Base-by-base conservation (phyloP, 2,329 filamentous ascomycete species). In the Microsporum ferrugineum region DNA sequence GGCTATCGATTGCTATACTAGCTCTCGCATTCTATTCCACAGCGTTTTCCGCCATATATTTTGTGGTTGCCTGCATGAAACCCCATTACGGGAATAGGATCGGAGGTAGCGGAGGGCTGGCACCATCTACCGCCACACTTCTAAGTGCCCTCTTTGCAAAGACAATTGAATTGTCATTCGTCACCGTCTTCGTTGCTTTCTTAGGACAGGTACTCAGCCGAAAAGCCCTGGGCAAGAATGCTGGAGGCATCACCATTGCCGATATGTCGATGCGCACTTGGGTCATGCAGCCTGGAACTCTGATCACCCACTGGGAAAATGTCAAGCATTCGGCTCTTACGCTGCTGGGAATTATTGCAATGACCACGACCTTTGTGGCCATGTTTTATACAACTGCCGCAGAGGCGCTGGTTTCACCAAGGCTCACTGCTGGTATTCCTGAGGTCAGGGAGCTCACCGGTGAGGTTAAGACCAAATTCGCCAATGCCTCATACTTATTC, bases 191-290 rank as follows among this genome's bases (percentile, higher is more conserved):
- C 63, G 86, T 91, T 1, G 82, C 86, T 0, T 88, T 88, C 60
- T 70, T 91, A 0, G 89, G 89, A 0, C 89, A 94, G 70, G 81
- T 88, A 0, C 73, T 92, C 14, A 89, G 83, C n/a, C 79, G 87
- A 23, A 77, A 86, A 60, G 86, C 88, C 0, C 81, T 89, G 60
- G 79, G 80, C 29, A 81, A 79, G 60, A 76, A 79, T 6, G 81
- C 83, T 0, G 75, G 77, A 2, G 88, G 88, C 1, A 81, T 91
- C 62, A 89, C 84, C 0, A 79, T 92, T 14, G 85, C 88, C 0
- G 88, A 92, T 68, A 83, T 91, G 76, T 86, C 82, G 14, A 90
- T 92, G 87, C 80, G 88, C 55, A 81, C 81, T 49, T 92, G 88
- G 88, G 81, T 87, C 23, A 82, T 85, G 75, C 84, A 87, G 71